Conservation (phyloP, 192 early-diverging fungal genomes). For the Radiomyces spectabilis region DNA sequence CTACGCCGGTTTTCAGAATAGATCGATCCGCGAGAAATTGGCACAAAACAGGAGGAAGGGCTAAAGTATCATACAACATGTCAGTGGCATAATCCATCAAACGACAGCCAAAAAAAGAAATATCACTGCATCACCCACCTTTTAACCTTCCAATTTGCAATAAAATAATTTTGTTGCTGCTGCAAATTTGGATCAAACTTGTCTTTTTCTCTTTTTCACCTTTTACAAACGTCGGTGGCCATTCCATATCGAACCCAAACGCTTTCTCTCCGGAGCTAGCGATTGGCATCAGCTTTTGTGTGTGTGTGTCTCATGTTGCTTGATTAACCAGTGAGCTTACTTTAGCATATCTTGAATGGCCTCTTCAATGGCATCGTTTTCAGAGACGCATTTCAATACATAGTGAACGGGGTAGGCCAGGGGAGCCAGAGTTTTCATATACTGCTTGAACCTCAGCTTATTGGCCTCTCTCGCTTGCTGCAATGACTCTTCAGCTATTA, state of each 20-base stretch:
- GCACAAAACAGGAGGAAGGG: slow-evolving; percentile 5
- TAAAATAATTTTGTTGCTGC: slow-evolving; percentile 4
- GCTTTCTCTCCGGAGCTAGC: no score
- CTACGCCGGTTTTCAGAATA: slow-evolving; percentile 19
- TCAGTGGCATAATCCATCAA: neutral
- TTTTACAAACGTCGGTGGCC: slow-evolving; percentile 22
- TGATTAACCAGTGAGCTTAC: no score
- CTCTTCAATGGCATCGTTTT: no score
- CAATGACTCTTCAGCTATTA: no score
- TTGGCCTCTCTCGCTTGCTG: no score
- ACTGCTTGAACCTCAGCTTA: no score
- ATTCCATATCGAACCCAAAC: slow-evolving; percentile 28
- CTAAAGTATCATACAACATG: neutral
- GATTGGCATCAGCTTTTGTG: no score
- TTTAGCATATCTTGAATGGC: no score
- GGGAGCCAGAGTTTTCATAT: no score
- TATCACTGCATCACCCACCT: neutral
- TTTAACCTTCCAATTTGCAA: slow-evolving; percentile 18
- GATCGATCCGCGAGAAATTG: slow-evolving; percentile 3
- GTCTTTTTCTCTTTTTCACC: slow-evolving; percentile 17
- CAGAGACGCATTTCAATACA: no score
- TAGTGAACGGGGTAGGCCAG: no score
- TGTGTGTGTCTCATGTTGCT: no score
- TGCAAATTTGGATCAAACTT: slow-evolving; percentile 17
- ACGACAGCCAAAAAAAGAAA: neutral